These are phyloP conservation scores for Leucoagaricus sp. DNA, from an alignment of 1,284 basidiomycete species.

Conservation along the genomic window DNA sequence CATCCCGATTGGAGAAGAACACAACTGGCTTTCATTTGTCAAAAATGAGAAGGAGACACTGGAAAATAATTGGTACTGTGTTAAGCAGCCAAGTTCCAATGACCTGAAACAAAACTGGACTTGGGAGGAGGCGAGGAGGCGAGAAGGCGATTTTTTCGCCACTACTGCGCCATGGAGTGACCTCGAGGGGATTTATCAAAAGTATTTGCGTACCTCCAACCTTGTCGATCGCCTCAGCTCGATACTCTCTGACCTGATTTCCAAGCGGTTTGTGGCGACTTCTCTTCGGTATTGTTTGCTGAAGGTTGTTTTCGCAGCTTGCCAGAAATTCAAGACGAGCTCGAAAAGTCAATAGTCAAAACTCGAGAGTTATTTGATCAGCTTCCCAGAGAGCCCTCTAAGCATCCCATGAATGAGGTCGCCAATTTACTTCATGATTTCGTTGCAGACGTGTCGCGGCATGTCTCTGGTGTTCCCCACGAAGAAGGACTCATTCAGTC, in stretches of 20 bases:
- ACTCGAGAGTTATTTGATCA: slow-evolving; percentile 36
- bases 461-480: slow-evolving; percentile 54
- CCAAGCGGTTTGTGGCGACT: slow-evolving; percentile 49
- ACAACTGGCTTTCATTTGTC: slow-evolving; percentile 59
- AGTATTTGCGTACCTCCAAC: slow-evolving; percentile 53
- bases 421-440: slow-evolving; percentile 48
- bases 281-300: too few species aligned
- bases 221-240: slow-evolving; percentile 56
- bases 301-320: too few species aligned
- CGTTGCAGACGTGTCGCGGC: slow-evolving; percentile 40
- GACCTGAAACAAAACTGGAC: slow-evolving; percentile 56
- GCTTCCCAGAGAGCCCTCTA: slow-evolving; percentile 55
- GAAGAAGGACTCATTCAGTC: slow-evolving; percentile 52
- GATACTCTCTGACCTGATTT: slow-evolving; percentile 59
- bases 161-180: slow-evolving; percentile 55
- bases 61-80: slow-evolving; percentile 70
- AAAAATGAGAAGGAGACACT: slow-evolving; percentile 56
- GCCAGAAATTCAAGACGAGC: slow-evolving; percentile 52
- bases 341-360: slow-evolving; percentile 39
- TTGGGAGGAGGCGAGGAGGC: slow-evolving; percentile 57
- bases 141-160: slow-evolving; percentile 72
- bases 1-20: slow-evolving; percentile 63
- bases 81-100: slow-evolving; percentile 67
- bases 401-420: slow-evolving; percentile 58
- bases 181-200: slow-evolving; percentile 48